Evolutionary conservation across 495 filamentous ascomycete genomes (phyloP), one percentile per base, ranked within the genome.

Genomic region (Trichoderma asperelloides): DNA sequence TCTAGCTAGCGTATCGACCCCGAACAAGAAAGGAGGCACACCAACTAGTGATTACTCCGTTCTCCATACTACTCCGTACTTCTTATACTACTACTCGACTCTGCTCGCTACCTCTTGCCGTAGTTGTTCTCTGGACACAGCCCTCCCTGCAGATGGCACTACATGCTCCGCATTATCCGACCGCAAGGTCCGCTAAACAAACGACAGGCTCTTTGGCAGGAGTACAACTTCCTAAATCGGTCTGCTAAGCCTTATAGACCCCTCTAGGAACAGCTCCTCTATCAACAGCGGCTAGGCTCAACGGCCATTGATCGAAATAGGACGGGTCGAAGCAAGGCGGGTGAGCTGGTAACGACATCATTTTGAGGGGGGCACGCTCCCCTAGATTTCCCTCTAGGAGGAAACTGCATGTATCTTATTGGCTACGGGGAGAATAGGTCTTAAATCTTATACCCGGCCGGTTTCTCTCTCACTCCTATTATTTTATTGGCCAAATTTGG

Each of bases 131-230:
- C 33, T 2, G 33, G 0, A 37, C 33, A 37, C 5, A 4, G 33
- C 33, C 33, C 33, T 37, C 33, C 33, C 9, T 37, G 33, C 33
- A 7, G 33, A 18, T 21, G 21, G 2, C 55, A 2, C 11, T 28
- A 60, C 55, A 30, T 60, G 5, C 55, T 60, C 55, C 55, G 27
- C 55, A 60, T 60, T 60, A 60, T 25, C 33, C 55, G 55, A 60
- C 13, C 55, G 23, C 55, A 13, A 60, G 55, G 25, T 60, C 55
- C 55, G 55, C 55, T 60, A 60, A 60, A 30, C 55, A 60, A 28
- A 25, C 23, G 55, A 25, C 55, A 13, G 13, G 3, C 21, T 25
- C 55, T 12, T 30, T 13, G 55, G 27, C 16, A 25, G 55, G 15
- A 27, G 55, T 30, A 4, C 12, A 7, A 60, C 11, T 30, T 27